A percentile compares a stretch with the other conserved stretches of the same genome.
These are phyloP conservation scores for Neofusicoccum laricinum DNA, from an alignment of 2,329 filamentous ascomycete genomes.

Conservation along the genomic window DNA sequence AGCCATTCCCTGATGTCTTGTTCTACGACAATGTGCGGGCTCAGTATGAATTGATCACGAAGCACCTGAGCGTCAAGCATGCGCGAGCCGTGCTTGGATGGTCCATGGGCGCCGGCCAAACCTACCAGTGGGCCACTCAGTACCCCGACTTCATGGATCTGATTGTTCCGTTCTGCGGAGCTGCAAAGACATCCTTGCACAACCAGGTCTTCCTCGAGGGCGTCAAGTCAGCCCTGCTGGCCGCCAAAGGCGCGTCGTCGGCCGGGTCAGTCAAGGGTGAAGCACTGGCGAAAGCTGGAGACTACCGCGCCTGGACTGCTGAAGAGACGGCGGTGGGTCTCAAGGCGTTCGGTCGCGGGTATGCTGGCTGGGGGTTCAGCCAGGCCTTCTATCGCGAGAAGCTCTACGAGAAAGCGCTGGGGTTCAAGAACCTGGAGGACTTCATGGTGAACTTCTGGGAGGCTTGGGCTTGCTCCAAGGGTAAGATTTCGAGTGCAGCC, in stretches of 20 bases:
- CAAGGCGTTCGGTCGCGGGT: constrained; percentile 70
- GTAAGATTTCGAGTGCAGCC: constrained; percentile 27
- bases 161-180: constrained; percentile 63
- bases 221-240: constrained; percentile 59
- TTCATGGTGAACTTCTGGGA: constrained; percentile 79
- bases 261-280: constrained; percentile 43
- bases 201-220: constrained; percentile 68
- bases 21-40: constrained; percentile 70
- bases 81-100: constrained; percentile 64
- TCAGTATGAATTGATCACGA: constrained; percentile 64
- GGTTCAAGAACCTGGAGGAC: constrained; percentile 66
- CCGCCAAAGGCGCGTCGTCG: constrained; percentile 54
- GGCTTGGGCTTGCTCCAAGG: constrained; percentile 67
- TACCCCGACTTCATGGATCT: constrained; percentile 66
- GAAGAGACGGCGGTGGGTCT: constrained; percentile 57
- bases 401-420: constrained; percentile 63
- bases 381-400: constrained; percentile 74
- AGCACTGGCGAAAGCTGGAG: constrained; percentile 23
- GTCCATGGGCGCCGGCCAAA: constrained; percentile 69
- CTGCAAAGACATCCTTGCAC: constrained; percentile 62
- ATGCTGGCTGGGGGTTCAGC: constrained; percentile 78
- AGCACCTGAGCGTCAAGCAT: constrained; percentile 59
- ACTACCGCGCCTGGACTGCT: constrained; percentile 49
- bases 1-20: constrained; percentile 60
- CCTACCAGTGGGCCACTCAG: constrained; percentile 62